Percentiles rank a stretch among this genome's conserved stretches.
These are phyloP conservation scores for Rheum nobile DNA, from an alignment of 148 eudicot genomes.

Conservation along the genomic window DNA sequence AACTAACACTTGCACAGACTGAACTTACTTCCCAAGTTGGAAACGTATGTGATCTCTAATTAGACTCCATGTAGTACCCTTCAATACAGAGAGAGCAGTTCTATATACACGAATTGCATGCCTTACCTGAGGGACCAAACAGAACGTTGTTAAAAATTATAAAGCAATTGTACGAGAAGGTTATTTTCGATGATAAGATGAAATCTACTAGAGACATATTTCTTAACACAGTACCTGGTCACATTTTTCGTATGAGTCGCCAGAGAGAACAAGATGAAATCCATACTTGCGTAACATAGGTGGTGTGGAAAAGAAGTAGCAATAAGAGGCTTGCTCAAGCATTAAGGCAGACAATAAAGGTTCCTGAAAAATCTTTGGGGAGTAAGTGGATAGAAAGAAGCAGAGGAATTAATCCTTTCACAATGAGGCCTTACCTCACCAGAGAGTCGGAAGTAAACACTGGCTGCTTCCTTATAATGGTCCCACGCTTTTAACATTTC, in stretches of 20 bases:
- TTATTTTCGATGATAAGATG: not conserved
- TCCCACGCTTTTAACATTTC: conserved; percentile 85
- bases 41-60: conserved; percentile 90
- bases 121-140: conserved; percentile 44
- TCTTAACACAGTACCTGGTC: conserved; percentile 55
- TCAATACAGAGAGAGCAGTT: conserved; percentile 80
- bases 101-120: conserved; percentile 88
- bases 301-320: conserved; percentile 74
- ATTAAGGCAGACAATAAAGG: conserved; percentile 80
- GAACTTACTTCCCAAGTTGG: conserved; percentile 82
- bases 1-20: not conserved
- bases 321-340: conserved; percentile 99
- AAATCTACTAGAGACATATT: not conserved
- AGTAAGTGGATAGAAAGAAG: not conserved
- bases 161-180: conserved; percentile 1
- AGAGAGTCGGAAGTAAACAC: conserved; percentile 85
- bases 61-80: conserved; percentile 74
- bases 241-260: conserved; percentile 76
- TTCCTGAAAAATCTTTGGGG: conserved; percentile 35
- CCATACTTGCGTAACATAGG: conserved; percentile 94
- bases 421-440: conserved; percentile 79
- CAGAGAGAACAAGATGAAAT: conserved; percentile 94
- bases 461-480: conserved; percentile 86
- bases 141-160: conserved; percentile 8
- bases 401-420: conserved; percentile 8